These are phyloP conservation scores for Penicillium sp. DNA, from an alignment of 2,329 filamentous ascomycete genomes.

Conservation along the genomic window DNA sequence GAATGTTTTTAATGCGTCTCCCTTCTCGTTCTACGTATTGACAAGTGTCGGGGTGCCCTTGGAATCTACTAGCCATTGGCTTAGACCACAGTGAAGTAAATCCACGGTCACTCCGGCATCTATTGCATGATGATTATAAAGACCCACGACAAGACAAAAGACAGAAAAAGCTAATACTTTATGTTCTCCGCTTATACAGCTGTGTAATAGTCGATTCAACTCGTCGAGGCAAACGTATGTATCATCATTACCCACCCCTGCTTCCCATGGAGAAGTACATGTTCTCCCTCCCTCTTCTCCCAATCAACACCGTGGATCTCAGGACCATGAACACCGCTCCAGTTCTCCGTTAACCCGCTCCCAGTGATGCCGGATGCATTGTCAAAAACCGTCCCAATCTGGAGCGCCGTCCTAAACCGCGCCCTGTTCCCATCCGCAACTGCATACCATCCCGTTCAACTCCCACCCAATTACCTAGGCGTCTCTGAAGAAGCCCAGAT, in stretches of 20 bases:
- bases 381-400: conserved; percentile 89
- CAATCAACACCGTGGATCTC: neutral
- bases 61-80: neutral
- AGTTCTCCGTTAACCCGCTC: neutral
- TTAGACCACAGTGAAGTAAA: neutral
- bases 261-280: neutral
- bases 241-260: neutral
- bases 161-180: conserved; percentile 11
- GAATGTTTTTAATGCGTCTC: conserved; percentile 22
- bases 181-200: conserved; percentile 24
- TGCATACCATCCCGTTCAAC: conserved; percentile 58
- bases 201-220: conserved; percentile 89
- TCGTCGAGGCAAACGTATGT: conserved; percentile 76
- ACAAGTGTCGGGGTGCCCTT: neutral
- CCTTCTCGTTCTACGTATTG: neutral
- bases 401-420: conserved; percentile 83
- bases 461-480: conserved; percentile 70
- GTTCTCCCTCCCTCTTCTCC: neutral
- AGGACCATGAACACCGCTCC: neutral
- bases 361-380: conserved; percentile 87
- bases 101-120: neutral
- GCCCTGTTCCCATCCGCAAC: conserved; percentile 65
- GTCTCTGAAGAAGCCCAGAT: conserved; percentile 80
- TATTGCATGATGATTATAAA: neutral
- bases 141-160: neutral